Percentiles rank a stretch among this genome's conserved stretches.
Conservation (phyloP, 2,329 filamentous ascomycete genomes). For the Botrytis galanthina region DNA sequence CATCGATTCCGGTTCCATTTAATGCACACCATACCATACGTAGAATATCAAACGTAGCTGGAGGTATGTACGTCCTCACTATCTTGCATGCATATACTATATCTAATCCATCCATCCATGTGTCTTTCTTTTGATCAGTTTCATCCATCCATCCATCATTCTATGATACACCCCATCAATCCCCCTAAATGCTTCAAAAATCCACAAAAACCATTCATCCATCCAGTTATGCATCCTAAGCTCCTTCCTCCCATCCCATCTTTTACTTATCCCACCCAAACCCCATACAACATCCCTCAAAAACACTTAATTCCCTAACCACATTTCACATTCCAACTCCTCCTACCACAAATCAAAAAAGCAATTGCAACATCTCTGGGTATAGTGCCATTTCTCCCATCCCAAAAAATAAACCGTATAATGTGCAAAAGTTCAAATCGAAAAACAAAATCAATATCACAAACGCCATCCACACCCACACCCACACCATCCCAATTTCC, state of each 20-base stretch:
- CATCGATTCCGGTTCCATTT: background rate
- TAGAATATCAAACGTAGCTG: background rate
- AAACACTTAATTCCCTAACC: background rate
- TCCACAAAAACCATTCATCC: background rate
- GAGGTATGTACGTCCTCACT: background rate
- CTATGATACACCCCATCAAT: background rate
- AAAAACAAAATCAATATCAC: conserved; percentile 3
- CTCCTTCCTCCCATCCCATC: background rate
- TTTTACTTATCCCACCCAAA: background rate
- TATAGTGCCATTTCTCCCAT: conserved; percentile 20
- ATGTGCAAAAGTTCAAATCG: background rate
- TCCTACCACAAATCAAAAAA: background rate
- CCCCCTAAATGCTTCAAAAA: background rate
- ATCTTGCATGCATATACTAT: background rate
- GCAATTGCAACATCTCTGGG: conserved; percentile 13
- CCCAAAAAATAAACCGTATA: conserved; percentile 10
- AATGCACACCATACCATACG: background rate
- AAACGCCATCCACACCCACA: conserved; percentile 7
- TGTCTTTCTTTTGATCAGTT: background rate
- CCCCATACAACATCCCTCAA: background rate
- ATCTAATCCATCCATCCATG: background rate
- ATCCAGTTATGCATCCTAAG: background rate
- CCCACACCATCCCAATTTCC: background rate
- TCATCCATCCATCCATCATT: background rate
- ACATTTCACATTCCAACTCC: background rate